A percentile compares a stretch with the other conserved stretches of the same genome.
Conservation (phyloP, 2,329 filamentous ascomycete species). For the Beauveria bassiana region DNA sequence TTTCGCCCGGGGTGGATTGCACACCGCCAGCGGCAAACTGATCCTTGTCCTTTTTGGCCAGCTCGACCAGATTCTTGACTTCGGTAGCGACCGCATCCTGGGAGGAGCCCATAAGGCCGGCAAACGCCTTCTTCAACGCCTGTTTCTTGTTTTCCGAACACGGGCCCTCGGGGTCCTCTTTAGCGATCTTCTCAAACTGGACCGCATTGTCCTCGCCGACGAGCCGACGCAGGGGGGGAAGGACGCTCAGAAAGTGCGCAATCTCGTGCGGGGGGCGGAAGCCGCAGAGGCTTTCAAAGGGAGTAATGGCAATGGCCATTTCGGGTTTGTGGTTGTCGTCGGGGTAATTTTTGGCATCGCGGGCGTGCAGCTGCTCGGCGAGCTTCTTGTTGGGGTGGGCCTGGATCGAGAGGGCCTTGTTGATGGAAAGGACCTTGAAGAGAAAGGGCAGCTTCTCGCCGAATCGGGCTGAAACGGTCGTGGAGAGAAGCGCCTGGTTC, state of each 20-base stretch:
- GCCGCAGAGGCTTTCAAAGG: slow-evolving; percentile 92
- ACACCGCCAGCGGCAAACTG: slow-evolving; percentile 71
- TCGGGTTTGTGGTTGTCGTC: slow-evolving; percentile 99
- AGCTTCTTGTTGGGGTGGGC: slow-evolving; percentile 91
- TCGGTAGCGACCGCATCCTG: slow-evolving; percentile 47
- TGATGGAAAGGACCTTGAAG: slow-evolving; percentile 95
- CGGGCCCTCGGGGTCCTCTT: slow-evolving; percentile 30
- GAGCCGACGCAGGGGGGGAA: slow-evolving; percentile 52
- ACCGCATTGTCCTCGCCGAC: slow-evolving; percentile 58
- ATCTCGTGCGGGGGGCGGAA: slow-evolving; percentile 87
- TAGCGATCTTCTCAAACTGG: slow-evolving; percentile 44
- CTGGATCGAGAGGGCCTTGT: slow-evolving; percentile 94
- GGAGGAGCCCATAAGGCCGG: slow-evolving; percentile 70
- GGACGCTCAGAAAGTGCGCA: slow-evolving; percentile 63
- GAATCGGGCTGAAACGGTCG: slow-evolving; percentile 65
- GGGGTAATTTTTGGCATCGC: slow-evolving; percentile 89
- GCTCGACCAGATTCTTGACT: slow-evolving; percentile 60
- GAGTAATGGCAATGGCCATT: slow-evolving; percentile 96
- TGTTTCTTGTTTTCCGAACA: slow-evolving; percentile 61
- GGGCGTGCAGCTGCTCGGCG: slow-evolving; percentile 78
- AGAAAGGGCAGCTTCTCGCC: slow-evolving; percentile 83
- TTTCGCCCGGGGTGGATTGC: slow-evolving; percentile 57
- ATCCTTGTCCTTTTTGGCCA: slow-evolving; percentile 59
- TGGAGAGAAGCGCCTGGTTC: slow-evolving; percentile 74
- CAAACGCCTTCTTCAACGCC: slow-evolving; percentile 68